Percentiles rank a stretch among this genome's conserved stretches.
Evolutionary conservation across 495 filamentous ascomycete genomes (phyloP).

Genomic region (Podospora conica): DNA sequence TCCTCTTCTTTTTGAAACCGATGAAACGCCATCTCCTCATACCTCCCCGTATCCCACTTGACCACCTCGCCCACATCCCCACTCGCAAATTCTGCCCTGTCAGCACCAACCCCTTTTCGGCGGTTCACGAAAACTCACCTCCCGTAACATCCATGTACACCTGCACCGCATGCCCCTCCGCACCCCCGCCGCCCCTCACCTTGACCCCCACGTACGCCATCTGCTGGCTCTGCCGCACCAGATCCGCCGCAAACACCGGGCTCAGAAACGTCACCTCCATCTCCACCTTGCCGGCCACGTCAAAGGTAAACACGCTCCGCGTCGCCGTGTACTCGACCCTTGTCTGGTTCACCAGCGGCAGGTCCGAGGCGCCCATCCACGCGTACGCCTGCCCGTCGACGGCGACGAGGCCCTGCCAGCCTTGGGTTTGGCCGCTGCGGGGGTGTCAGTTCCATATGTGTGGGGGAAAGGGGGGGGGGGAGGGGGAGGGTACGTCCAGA

Average conservation of each 20-base stretch:
- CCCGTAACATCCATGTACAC: slow-evolving; percentile 85
- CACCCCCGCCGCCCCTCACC: slow-evolving; percentile 42
- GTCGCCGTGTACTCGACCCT: slow-evolving; percentile 77
- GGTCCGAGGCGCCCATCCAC: slow-evolving; percentile 58
- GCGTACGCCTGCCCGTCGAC: slow-evolving; percentile 48
- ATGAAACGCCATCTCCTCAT: slow-evolving; percentile 40
- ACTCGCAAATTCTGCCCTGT: slow-evolving; percentile 39
- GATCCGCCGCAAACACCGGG: slow-evolving; percentile 81
- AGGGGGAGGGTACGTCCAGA: slow-evolving; percentile 21
- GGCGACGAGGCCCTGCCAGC: slow-evolving; percentile 64
- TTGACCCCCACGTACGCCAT: slow-evolving; percentile 77
- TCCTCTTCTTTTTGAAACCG: slow-evolving; percentile 57
- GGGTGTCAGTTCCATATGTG: slow-evolving; percentile 30
- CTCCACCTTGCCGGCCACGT: slow-evolving; percentile 56
- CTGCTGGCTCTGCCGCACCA: slow-evolving; percentile 77
- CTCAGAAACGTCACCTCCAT: slow-evolving; percentile 79
- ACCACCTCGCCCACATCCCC: slow-evolving; percentile 33
- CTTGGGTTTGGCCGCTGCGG: slow-evolving; percentile 65
- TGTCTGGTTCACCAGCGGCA: slow-evolving; percentile 35
- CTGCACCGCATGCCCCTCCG: slow-evolving; percentile 60
- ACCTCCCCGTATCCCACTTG: slow-evolving; percentile 33
- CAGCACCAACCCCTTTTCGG: slow-evolving; percentile 7
- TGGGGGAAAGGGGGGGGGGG: too few relatives aligned
- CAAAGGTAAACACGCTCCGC: slow-evolving; percentile 78
- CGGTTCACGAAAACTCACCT: slow-evolving; percentile 54